Evolutionary conservation across 768 basidiomycete species (phyloP), one percentile per base, ranked within the genome.

Genomic region (Hypsizygus marmoreus): DNA sequence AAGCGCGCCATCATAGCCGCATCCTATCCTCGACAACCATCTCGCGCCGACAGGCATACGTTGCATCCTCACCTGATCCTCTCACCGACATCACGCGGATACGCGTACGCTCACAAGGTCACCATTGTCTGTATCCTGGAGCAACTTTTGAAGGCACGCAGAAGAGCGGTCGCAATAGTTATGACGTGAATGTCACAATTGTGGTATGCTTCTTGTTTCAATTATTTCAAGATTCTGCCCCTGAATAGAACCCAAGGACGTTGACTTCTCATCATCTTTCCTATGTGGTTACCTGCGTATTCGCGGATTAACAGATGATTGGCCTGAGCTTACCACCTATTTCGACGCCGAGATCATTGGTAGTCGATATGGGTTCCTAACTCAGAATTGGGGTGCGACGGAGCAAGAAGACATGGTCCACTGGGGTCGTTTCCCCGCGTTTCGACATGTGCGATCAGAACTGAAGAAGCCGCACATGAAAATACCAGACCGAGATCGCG

Each of bases 341-440:
- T 97, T 97, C 66, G 91, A 94, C 59, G 95, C 94, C 37, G 92
- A 97, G 65, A 92, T 97, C 51, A 95, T 97, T 53, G 94, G 94
- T 13, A 82, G 77, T 49, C 82, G 89, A 16, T 84, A 93, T 62
- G 95, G 95, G 8, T 97, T 98, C 65, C 65, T 93, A 58, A 98
- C 95, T 4, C 77, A 82, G 57, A 84, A 88, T 49, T 94, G 89
- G 87, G 93, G 93, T 2, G 94, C 95, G 4, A 86, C 80, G 16
- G 91, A 95, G 64, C 79, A 86, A 50, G 91, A 95, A 58, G 95
- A 98, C 63, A 78, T 95, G 73, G 81, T 91, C 13, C 95, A 98
- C 61, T 98, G 95, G 95, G 79, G 81, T 28, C 82, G 94, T 33
- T 97, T 97, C 71, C 91, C 91, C 29, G 86, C 92, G 17, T 93